phyloP scores from a whole-genome alignment of 2,329 filamentous ascomycete genomes.

The Sporothrix pseudoabietina region DNA sequence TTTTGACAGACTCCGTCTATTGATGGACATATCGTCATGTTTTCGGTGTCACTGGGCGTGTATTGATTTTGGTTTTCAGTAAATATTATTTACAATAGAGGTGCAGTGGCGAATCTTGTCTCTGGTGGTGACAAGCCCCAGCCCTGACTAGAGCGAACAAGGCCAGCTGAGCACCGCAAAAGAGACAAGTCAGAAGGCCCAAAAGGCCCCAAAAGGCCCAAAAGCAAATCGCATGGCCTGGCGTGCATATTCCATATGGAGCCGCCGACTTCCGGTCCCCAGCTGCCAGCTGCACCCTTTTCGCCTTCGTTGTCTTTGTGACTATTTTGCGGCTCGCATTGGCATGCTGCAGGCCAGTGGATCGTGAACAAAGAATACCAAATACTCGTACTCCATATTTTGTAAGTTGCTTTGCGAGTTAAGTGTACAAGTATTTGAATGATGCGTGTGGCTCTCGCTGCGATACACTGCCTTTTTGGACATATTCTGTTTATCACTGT shows the following conservation, averaged over 20 bases:
- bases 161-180: background rate
- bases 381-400: background rate
- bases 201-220: background rate
- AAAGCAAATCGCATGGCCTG: background rate
- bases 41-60: slow-evolving; percentile 15
- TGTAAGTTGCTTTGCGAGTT: background rate
- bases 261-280: background rate
- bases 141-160: background rate
- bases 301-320: no score
- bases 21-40: background rate
- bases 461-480: background rate
- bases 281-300: slow-evolving; percentile 10
- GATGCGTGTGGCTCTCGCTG: background rate
- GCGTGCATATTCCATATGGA: slow-evolving; percentile 1
- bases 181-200: background rate
- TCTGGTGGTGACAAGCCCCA: background rate
- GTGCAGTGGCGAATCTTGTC: slow-evolving; percentile 8
- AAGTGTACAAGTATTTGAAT: no score
- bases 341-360: background rate
- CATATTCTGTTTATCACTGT: background rate
- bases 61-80: background rate
- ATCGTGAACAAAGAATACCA: background rate
- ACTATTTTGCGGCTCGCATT: background rate
- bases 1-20: background rate
- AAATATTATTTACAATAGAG: background rate